Evolutionary conservation across 2,329 filamentous ascomycete genomes (phyloP), one percentile per base, ranked within the genome.

Genomic region (Gaeumannomyces tritici): DNA sequence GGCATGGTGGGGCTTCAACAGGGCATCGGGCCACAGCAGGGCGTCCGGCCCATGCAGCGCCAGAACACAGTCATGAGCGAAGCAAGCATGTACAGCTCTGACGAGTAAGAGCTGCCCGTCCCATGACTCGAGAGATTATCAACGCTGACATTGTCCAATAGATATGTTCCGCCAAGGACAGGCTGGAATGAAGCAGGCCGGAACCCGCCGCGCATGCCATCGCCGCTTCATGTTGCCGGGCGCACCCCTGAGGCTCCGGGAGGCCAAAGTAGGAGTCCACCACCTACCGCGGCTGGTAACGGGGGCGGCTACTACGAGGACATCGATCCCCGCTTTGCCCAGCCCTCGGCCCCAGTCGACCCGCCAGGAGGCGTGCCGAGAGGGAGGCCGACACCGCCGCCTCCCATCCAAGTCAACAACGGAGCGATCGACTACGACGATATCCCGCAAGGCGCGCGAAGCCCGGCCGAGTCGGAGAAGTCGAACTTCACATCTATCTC

Each of bases 401-500:
- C 35, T 27, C 58, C 58, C 7, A 60, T 54, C 26, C 35, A 47
- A n/a, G 35, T 61, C 9, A n/a, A 42, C 29, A 12, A 15, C 51
- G 59, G 59, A 15, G 33, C 24, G 12, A 7, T 35, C 12, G 72
- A 73, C 67, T 71, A 73, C 60, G 70, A 72, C 64, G 72, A 73
- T 72, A 66, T 72, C 70, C 63, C 73, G 65, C 66, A 71, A 62
- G 82, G 82, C 57, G 75, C 83, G 57, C 83, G 89, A 69, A 93
- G 87, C 69, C 92, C 90, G 35, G 85, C 87, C 33, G 84, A 87
- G 69, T 93, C 89, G 65, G 91, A 96, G 70, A 83, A 85, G 28
- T 93, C 88, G 57, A 90, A 89, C 68, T 97, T 96, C 75, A 97
- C 93, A 1, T 95, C 90, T 13, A 89, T 98, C 57, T 93, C 89